Evolutionary conservation across 2,329 filamentous ascomycete species (phyloP).

Genomic region (Colletotrichum liriopes): DNA sequence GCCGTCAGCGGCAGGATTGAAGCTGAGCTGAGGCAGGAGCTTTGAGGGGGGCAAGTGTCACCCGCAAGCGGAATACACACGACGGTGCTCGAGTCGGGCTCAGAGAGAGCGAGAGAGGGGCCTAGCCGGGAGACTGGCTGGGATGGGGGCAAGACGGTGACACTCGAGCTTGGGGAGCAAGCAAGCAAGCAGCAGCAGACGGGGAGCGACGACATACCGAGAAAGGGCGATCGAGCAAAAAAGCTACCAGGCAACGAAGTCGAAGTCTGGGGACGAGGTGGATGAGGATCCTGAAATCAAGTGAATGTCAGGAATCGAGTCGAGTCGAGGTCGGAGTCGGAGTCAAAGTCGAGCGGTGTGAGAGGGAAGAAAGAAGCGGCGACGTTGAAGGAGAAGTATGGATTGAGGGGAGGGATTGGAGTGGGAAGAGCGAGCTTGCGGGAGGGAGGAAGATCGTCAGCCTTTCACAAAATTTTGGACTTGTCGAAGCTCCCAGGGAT

Average conservation of each 20-base stretch:
- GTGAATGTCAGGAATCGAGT: conserved; percentile 39
- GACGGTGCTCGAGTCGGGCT: conserved; percentile 25
- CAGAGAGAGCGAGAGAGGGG: not conserved
- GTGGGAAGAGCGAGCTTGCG: conserved; percentile 40
- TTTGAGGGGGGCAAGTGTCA: conserved; percentile 29
- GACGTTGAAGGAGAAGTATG: conserved; percentile 43
- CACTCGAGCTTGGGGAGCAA: conserved; percentile 17
- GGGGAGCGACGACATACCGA: conserved; percentile 31
- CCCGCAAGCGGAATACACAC: conserved; percentile 29
- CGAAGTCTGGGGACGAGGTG: conserved; percentile 38
- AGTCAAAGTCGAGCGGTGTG: conserved; percentile 40
- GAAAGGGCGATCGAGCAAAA: conserved; percentile 24
- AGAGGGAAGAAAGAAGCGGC: conserved; percentile 43
- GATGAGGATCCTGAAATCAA: conserved; percentile 42
- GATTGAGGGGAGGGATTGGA: conserved; percentile 38
- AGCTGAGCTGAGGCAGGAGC: conserved; percentile 17
- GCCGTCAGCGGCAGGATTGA: conserved; percentile 19
- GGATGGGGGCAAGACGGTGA: conserved; percentile 19
- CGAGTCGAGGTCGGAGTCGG: conserved; percentile 26
- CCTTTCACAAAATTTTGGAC: conserved; percentile 46
- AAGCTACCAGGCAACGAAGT: conserved; percentile 37
- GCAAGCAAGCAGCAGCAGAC: conserved; percentile 1
- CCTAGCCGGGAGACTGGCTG: not conserved
- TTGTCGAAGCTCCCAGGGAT: conserved; percentile 42
- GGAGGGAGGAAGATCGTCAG: conserved; percentile 46